A percentile compares a stretch with the other conserved stretches of the same genome.
phyloP scores from a whole-genome alignment of 495 filamentous ascomycete genomes.

The Penicillium lagena region DNA sequence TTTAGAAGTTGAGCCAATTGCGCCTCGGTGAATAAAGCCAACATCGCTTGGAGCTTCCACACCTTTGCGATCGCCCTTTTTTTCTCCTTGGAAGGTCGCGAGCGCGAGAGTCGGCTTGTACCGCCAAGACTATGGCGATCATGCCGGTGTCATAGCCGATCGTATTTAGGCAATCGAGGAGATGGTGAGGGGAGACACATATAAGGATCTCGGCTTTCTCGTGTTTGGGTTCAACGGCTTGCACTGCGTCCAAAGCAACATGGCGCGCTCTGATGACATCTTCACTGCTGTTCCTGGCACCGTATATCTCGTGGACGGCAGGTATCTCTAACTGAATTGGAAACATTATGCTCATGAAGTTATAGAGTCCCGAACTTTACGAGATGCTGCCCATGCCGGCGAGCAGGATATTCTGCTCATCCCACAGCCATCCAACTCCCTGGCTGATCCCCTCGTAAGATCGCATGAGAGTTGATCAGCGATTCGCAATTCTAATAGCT shows the following conservation, averaged over 20 bases:
- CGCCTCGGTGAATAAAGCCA: no score
- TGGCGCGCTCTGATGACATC: slow-evolving; percentile 15
- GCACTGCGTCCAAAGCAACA: slow-evolving; percentile 1
- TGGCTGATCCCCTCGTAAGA: slow-evolving; percentile 24
- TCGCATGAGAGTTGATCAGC: no score
- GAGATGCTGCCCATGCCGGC: slow-evolving; percentile 13
- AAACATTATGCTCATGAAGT: not conserved
- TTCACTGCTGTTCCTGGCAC: slow-evolving; percentile 25
- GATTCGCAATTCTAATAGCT: not conserved
- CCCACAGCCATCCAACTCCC: slow-evolving; percentile 19
- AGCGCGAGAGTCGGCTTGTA: slow-evolving; percentile 1
- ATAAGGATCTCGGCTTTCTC: no score
- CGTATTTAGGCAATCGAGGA: no score
- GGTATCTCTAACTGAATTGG: not conserved
- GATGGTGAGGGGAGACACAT: no score
- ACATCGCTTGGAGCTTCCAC: slow-evolving; percentile 17
- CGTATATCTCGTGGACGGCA: slow-evolving; percentile 23
- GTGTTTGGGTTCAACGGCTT: no score
- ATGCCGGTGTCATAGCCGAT: no score
- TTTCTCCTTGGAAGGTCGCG: not conserved
- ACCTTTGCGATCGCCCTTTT: not conserved
- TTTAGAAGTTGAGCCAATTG: not conserved
- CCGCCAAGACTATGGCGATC: slow-evolving; percentile 1
- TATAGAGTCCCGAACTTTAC: slow-evolving; percentile 9
- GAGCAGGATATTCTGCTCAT: slow-evolving; percentile 25